phyloP scores from a whole-genome alignment of 2,329 filamentous ascomycete species.

The Fusarium papillatum region DNA sequence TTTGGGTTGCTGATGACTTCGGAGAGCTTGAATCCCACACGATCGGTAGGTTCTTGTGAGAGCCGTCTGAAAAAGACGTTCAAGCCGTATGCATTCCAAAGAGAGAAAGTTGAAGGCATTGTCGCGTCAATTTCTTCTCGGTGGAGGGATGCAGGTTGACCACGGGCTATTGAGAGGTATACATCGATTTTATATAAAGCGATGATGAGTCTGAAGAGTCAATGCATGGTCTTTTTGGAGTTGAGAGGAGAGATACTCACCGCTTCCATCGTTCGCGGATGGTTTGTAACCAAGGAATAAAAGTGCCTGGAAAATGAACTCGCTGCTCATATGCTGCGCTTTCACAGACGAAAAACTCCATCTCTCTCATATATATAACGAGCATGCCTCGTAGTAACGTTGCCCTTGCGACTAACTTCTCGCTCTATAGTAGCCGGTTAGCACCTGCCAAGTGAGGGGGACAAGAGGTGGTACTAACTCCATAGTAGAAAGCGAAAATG shows the following conservation, averaged over 20 bases:
- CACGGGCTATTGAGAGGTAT: slow-evolving; percentile 49
- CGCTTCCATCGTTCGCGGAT: slow-evolving; percentile 52
- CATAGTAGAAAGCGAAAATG: slow-evolving; percentile 54
- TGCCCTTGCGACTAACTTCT: slow-evolving; percentile 47
- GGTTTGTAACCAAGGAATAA: slow-evolving; percentile 50
- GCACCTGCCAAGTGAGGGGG: rapidly evolving
- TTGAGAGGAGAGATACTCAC: slow-evolving; percentile 33
- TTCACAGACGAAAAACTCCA: slow-evolving; percentile 52
- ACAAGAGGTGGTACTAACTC: slow-evolving; percentile 38
- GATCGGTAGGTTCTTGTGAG: slow-evolving; percentile 47
- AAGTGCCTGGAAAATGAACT: slow-evolving; percentile 52
- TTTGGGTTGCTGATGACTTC: slow-evolving; percentile 47
- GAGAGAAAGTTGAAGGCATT: slow-evolving; percentile 48
- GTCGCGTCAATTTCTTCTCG: slow-evolving; percentile 54
- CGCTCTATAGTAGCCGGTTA: slow-evolving; percentile 43
- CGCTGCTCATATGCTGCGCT: slow-evolving; percentile 51
- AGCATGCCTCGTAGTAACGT: slow-evolving; percentile 52
- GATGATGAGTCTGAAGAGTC: slow-evolving; percentile 46
- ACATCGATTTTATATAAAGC: slow-evolving; percentile 55
- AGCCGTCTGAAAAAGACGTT: slow-evolving; percentile 52
- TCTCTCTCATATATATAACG: slow-evolving; percentile 49
- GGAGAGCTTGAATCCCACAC: slow-evolving; percentile 47
- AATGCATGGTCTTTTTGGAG: too few relatives aligned
- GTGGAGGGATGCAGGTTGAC: slow-evolving; percentile 48
- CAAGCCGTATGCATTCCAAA: slow-evolving; percentile 55